Evolutionary conservation across 2,329 filamentous ascomycete genomes (phyloP).

Genomic region (Epichloe baconii): DNA sequence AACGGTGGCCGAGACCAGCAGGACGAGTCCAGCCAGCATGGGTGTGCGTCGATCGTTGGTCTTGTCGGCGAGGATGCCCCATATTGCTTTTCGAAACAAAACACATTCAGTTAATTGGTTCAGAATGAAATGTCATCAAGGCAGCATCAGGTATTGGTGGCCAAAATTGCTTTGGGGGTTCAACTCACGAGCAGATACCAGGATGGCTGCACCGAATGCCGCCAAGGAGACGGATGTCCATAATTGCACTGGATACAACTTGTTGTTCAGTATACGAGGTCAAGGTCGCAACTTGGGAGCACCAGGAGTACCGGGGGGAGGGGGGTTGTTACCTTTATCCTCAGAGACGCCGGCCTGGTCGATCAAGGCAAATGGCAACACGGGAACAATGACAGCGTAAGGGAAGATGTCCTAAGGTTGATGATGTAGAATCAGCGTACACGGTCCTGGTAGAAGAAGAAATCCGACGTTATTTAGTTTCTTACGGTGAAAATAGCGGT

Average conservation of each 20-base stretch:
- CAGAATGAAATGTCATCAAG: not conserved
- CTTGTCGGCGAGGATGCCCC: conserved; percentile 23
- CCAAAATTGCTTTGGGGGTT: not conserved
- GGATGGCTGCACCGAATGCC: conserved; percentile 19
- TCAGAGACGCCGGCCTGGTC: conserved; percentile 13
- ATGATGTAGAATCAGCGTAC: not conserved
- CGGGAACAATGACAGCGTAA: conserved; percentile 21
- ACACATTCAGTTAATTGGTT: conserved; percentile 2
- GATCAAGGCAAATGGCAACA: conserved; percentile 19
- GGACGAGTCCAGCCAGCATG: conserved; percentile 20
- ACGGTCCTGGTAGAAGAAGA: not conserved
- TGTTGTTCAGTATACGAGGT: not conserved
- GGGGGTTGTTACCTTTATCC: conserved; percentile 8
- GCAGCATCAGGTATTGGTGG: not conserved
- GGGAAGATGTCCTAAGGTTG: conserved; percentile 20
- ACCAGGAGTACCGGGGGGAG: no score
- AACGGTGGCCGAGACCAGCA: conserved; percentile 17
- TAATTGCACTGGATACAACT: conserved; percentile 14
- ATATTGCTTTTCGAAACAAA: conserved; percentile 15
- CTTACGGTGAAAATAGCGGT: conserved; percentile 23
- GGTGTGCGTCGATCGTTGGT: conserved; percentile 19
- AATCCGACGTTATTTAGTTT: not conserved
- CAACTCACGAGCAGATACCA: conserved; percentile 18
- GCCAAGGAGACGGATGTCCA: conserved; percentile 24
- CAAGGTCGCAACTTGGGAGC: not conserved